Evolutionary conservation across 345 rosid species (phyloP), one percentile per base, ranked within the genome.

Genomic region (Arabidopsis arenosa): DNA sequence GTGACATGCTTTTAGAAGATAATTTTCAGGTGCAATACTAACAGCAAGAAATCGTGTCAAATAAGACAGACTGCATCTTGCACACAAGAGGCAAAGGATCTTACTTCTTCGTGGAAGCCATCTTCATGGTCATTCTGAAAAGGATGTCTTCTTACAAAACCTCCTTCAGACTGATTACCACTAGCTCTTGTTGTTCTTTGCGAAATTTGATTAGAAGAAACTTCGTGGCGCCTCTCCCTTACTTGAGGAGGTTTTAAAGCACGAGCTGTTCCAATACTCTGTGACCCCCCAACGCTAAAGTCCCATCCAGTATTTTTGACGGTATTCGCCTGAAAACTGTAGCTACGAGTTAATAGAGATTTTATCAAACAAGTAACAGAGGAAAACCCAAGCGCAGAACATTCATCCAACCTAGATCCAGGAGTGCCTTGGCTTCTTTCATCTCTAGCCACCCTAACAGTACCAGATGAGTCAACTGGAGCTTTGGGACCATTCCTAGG

Each of bases 281-380:
- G 86, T 48, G 87, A 68, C 54, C 85, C 96, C 80, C 96, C 89
- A 76, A 92, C 76, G 82, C 88, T 94, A 81, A 94, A 94, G 83
- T 94, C 95, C 98, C 98, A 94, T 40, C 91, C 97, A 75, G 93
- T 84, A 83, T 80, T 90, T 81, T 78, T 94, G 41, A 79, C 55
- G 41, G 84, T 80, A 63, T 86, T 86, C 52, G 87, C 95, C 80
- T 77, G 97, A 71, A 70, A 70, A 79, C 93, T 88, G 81, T 80
- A 70, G 70, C 74, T 32, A 12, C 73, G 43, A 67, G 78, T 73
- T 73, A 73, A 55, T 75, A 72, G 23, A 74, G 68, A 76, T 62
- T 36, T 61, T 14, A 40, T 58, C 28, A 79, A 18, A 21, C 35
- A 61, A 74, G 43, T 56, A 78, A 64, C 57, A 52, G 74, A 33